phyloP scores from a whole-genome alignment of 352 stramenopile genomes.

The Phytophthora kernoviae region DNA sequence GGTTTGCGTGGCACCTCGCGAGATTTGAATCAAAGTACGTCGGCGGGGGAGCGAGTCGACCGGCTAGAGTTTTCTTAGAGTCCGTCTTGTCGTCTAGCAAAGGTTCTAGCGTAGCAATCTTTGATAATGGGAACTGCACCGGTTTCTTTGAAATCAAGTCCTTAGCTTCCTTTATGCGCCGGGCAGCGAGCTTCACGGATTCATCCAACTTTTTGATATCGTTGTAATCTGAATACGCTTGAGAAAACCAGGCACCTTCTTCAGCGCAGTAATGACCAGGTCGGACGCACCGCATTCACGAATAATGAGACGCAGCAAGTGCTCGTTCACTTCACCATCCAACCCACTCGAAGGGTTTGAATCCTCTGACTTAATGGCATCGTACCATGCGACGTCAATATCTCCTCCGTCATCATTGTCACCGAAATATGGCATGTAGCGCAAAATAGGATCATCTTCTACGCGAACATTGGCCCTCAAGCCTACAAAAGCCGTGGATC shows the following conservation, averaged over 20 bases:
- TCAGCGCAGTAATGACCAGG: slow-evolving; percentile 67
- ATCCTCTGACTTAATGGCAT: slow-evolving; percentile 47
- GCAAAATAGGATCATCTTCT: slow-evolving; percentile 90
- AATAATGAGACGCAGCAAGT: slow-evolving; percentile 67
- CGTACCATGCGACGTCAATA: slow-evolving; percentile 78
- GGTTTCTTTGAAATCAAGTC: slow-evolving; percentile 33
- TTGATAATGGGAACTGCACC: slow-evolving; percentile 32
- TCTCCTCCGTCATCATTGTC: slow-evolving; percentile 87
- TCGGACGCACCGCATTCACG: slow-evolving; percentile 54
- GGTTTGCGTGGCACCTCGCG: slow-evolving; percentile 32
- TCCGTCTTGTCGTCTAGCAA: slow-evolving; percentile 22
- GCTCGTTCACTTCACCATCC: slow-evolving; percentile 74
- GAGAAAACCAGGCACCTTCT: slow-evolving; percentile 57
- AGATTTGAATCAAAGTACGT: slow-evolving; percentile 80
- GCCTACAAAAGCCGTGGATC: slow-evolving; percentile 67
- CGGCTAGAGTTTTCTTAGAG: slow-evolving; percentile 26
- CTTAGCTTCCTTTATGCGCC: slow-evolving; percentile 53
- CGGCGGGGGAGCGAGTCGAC: slow-evolving; percentile 51
- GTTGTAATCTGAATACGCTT: slow-evolving; percentile 67
- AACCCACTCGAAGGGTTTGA: slow-evolving; percentile 48
- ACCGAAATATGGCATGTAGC: slow-evolving; percentile 92
- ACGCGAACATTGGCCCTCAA: slow-evolving; percentile 75
- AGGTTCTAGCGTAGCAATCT: slow-evolving; percentile 42
- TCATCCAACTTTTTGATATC: slow-evolving; percentile 77
- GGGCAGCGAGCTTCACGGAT: slow-evolving; percentile 33